These are phyloP conservation scores for Candida yuanshanica DNA, from an alignment of 805 yeast genomes.

Conservation along the genomic window DNA sequence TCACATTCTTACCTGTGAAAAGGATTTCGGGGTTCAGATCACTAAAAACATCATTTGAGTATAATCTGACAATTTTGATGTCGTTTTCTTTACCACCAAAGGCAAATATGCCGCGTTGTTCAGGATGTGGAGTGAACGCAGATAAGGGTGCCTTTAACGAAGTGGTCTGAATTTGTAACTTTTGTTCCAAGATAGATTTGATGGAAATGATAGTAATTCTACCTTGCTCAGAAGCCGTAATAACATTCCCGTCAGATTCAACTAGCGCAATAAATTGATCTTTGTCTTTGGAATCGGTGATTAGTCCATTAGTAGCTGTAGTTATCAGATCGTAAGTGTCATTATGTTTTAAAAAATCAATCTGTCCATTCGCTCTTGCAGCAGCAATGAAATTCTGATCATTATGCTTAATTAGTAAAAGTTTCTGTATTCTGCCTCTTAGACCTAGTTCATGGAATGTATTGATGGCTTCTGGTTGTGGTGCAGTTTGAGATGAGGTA, in stretches of 20 bases:
- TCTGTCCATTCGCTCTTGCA: slow-evolving; percentile 41
- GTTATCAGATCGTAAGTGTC: slow-evolving; percentile 23
- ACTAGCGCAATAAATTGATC: slow-evolving; percentile 37
- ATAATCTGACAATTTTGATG: slow-evolving; percentile 42
- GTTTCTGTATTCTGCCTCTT: slow-evolving; percentile 33
- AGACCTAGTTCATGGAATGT: slow-evolving; percentile 38
- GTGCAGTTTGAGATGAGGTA: slow-evolving; percentile 64
- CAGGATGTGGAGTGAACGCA: slow-evolving; percentile 43
- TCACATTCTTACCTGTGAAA: slow-evolving; percentile 79
- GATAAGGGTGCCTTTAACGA: slow-evolving; percentile 43
- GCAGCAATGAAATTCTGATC: slow-evolving; percentile 33
- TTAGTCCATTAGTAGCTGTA: slow-evolving; percentile 11
- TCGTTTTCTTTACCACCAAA: slow-evolving; percentile 86
- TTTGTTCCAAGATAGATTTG: slow-evolving; percentile 10
- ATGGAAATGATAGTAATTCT: slow-evolving; percentile 25
- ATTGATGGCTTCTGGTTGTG: slow-evolving; percentile 54
- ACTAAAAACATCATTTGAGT: slow-evolving; percentile 20
- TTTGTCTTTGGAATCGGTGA: slow-evolving; percentile 10
- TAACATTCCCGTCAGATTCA: slow-evolving; percentile 21
- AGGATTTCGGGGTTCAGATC: slow-evolving; percentile 28
- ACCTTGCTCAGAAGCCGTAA: slow-evolving; percentile 33
- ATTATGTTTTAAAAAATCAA: slow-evolving; percentile 33
- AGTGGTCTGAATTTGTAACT: slow-evolving; percentile 13
- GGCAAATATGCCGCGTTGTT: slow-evolving; percentile 52
- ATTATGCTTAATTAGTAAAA: slow-evolving; percentile 29